These are phyloP conservation scores for Myochromella boudieri DNA, from an alignment of 768 basidiomycete species.

Conservation along the genomic window DNA sequence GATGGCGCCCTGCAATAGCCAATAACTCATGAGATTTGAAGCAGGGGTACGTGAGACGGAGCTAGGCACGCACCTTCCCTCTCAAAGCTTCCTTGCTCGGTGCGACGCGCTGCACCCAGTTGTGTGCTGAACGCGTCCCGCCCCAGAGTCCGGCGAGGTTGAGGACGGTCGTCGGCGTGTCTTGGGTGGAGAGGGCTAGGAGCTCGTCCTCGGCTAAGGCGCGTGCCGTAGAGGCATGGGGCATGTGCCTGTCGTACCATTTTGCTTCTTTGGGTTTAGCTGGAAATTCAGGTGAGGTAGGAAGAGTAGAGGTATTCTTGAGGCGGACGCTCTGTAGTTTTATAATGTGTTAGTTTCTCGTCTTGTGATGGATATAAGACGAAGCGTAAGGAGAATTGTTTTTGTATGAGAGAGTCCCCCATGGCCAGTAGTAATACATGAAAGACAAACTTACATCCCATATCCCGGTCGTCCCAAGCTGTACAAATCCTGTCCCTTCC, in stretches of 20 bases:
- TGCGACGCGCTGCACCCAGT: constrained; percentile 56
- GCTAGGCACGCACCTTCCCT: constrained; percentile 37
- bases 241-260: constrained; percentile 57
- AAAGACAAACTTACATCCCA: too few species aligned
- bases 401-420: too few species aligned
- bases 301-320: constrained; percentile 6
- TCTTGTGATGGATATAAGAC: background rate
- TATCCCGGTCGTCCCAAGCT: constrained; percentile 63
- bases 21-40: background rate
- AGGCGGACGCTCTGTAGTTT: constrained; percentile 20
- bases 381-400: background rate
- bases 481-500: constrained; percentile 45
- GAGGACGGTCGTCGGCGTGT: constrained; percentile 50
- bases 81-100: constrained; percentile 53
- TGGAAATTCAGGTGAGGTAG: too few species aligned
- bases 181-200: constrained; percentile 36
- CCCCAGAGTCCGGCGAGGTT: constrained; percentile 69
- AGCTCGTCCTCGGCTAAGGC: constrained; percentile 57
- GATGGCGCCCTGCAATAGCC: constrained; percentile 43
- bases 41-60: background rate
- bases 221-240: constrained; percentile 41
- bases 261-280: constrained; percentile 15
- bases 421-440: too few species aligned
- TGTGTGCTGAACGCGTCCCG: constrained; percentile 43
- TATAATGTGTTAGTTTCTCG: background rate